Percentiles rank a stretch among this genome's conserved stretches.
Conservation (phyloP, 148 eudicot species). For the Amaranthus hypochondriacus region DNA sequence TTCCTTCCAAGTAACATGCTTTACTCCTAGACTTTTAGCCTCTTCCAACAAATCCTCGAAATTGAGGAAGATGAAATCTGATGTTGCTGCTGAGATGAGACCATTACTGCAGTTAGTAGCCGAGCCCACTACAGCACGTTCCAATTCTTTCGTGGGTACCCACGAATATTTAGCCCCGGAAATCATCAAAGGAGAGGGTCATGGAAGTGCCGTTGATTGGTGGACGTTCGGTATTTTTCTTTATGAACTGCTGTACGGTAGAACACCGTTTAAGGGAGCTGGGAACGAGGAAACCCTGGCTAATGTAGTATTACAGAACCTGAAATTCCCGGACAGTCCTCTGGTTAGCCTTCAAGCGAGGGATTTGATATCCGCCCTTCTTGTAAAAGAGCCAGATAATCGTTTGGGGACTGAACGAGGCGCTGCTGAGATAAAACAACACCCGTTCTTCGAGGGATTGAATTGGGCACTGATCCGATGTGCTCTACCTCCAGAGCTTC, state of each 20-base stretch:
- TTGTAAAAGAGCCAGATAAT: constrained; percentile 89
- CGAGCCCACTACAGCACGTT: constrained; percentile 84
- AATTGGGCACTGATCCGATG: constrained; percentile 96
- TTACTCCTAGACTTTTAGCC: constrained; percentile 45
- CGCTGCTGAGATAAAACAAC: constrained; percentile 92
- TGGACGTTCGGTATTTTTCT: constrained; percentile 93
- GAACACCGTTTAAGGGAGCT: constrained; percentile 91
- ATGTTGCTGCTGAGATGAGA: constrained; percentile 62
- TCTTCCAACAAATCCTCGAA: constrained; percentile 74
- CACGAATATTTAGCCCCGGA: constrained; percentile 95
- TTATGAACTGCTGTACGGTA: constrained; percentile 78
- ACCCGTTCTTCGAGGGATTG: constrained; percentile 93
- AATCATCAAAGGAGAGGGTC: constrained; percentile 89
- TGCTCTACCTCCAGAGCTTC: constrained; percentile 87
- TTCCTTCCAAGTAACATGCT: constrained; percentile 71
- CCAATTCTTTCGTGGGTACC: constrained; percentile 96
- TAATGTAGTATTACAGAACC: constrained; percentile 84
- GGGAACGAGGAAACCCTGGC: constrained; percentile 80
- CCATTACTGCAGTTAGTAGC: constrained; percentile 92
- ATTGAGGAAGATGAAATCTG: constrained; percentile 50
- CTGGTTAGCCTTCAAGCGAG: constrained; percentile 80
- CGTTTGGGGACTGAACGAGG: constrained; percentile 86
- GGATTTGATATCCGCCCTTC: constrained; percentile 76
- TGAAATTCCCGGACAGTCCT: constrained; percentile 79
- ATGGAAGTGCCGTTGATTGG: constrained; percentile 98